Evolutionary conservation across 1,284 basidiomycete genomes (phyloP).

Genomic region (Boletus coffeatus): DNA sequence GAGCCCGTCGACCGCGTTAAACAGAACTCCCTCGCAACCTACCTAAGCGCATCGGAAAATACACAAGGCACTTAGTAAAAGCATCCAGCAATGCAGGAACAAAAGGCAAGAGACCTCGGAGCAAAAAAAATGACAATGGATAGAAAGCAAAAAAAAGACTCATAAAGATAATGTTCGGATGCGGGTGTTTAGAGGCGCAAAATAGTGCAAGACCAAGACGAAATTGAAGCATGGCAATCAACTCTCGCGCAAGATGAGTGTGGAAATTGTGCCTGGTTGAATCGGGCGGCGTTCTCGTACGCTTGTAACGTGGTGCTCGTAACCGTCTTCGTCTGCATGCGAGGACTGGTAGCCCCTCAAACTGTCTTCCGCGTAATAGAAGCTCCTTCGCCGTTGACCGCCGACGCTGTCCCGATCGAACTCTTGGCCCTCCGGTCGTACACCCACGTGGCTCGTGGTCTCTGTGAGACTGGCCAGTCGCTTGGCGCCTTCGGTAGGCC

Average conservation of each 20-base stretch:
- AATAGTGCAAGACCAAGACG: background rate
- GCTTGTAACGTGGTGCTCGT: conserved; percentile 24
- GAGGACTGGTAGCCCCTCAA: conserved; percentile 49
- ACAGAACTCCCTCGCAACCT: conserved; percentile 12
- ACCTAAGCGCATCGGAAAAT: conserved; percentile 20
- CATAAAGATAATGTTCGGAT: conserved; percentile 11
- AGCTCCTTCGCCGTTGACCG: conserved; percentile 63
- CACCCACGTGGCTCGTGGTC: conserved; percentile 31
- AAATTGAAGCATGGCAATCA: background rate
- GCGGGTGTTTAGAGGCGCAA: background rate
- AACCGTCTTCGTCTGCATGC: conserved; percentile 22
- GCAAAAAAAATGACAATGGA: background rate
- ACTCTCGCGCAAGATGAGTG: conserved; percentile 48
- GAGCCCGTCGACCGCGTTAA: background rate
- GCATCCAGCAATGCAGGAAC: conserved; percentile 16
- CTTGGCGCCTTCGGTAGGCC: conserved; percentile 52
- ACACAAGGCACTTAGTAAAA: conserved; percentile 17
- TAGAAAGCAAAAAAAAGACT: background rate
- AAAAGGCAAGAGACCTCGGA: conserved; percentile 1
- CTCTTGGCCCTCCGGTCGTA: conserved; percentile 54
- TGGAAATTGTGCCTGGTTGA: conserved; percentile 50
- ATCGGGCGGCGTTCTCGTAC: conserved; percentile 52
- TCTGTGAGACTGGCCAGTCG: conserved; percentile 63
- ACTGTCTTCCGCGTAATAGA: conserved; percentile 81
- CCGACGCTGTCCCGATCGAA: conserved; percentile 73